These are phyloP conservation scores for Neurospora terricola DNA, from an alignment of 495 filamentous ascomycete species.

Conservation along the genomic window DNA sequence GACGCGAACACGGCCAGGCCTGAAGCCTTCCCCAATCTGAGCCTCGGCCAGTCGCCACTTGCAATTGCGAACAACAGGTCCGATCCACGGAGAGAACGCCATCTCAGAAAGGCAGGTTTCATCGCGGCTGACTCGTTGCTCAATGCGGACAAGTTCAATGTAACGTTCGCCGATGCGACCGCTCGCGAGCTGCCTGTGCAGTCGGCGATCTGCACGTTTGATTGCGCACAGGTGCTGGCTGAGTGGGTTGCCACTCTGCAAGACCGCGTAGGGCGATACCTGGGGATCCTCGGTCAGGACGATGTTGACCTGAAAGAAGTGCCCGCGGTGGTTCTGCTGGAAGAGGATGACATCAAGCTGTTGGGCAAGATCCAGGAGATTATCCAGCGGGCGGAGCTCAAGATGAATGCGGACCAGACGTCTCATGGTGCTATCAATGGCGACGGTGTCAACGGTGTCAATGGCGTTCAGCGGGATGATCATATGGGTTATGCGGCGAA, in stretches of 20 bases:
- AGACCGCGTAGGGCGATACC: conserved; percentile 79
- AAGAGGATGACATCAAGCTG: conserved; percentile 85
- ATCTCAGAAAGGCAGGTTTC: conserved; percentile 86
- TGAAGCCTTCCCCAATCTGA: background rate
- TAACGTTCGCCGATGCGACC: conserved; percentile 77
- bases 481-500: conserved; percentile 73
- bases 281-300: conserved; percentile 79
- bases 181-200: conserved; percentile 88
- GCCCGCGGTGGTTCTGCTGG: conserved; percentile 78
- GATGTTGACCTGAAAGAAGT: conserved; percentile 67
- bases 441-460: conserved; percentile 16
- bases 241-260: conserved; percentile 96
- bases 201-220: conserved; percentile 86
- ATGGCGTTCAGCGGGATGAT: conserved; percentile 47
- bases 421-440: conserved; percentile 3
- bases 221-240: conserved; percentile 92
- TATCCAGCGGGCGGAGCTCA: conserved; percentile 65
- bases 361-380: conserved; percentile 78
- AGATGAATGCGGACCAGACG: conserved; percentile 53
- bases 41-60: conserved; percentile 13
- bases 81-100: conserved; percentile 58
- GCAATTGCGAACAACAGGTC: conserved; percentile 18
- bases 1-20: conserved; percentile 37
- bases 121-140: conserved; percentile 89
- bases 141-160: conserved; percentile 79